Conservation (phyloP, 2,329 filamentous ascomycete genomes). For the Mycogone perniciosa region DNA sequence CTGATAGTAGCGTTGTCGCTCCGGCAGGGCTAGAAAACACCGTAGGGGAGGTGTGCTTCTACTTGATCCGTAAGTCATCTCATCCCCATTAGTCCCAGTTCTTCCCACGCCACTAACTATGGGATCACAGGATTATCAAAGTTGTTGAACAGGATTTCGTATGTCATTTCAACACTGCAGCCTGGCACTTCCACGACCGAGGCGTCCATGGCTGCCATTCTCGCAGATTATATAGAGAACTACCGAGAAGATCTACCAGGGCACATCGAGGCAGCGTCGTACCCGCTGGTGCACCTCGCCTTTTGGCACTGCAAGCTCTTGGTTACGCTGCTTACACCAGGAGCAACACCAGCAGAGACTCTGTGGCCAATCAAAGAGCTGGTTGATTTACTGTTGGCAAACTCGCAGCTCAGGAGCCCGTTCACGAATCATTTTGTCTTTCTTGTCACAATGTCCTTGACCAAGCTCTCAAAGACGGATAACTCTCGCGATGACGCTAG, state of each 20-base stretch:
- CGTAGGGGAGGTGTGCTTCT: conserved; percentile 58
- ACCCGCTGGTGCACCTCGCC: conserved; percentile 56
- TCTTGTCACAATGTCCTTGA: conserved; percentile 53
- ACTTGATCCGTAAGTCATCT: conserved; percentile 56
- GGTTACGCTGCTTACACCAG: conserved; percentile 53
- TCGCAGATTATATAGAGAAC: conserved; percentile 44
- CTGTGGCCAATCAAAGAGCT: conserved; percentile 55
- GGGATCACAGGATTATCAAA: conserved; percentile 44
- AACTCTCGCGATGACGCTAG: conserved; percentile 52
- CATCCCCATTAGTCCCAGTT: too few relatives aligned
- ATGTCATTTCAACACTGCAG: conserved; percentile 32
- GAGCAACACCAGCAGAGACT: conserved; percentile 49
- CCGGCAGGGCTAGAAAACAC: conserved; percentile 52
- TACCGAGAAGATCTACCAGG: conserved; percentile 59
- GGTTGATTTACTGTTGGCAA: conserved; percentile 50
- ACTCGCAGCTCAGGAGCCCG: conserved; percentile 51
- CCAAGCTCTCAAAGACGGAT: conserved; percentile 51
- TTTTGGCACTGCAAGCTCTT: conserved; percentile 67
- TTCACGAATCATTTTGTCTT: conserved; percentile 62
- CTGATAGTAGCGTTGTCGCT: conserved; percentile 54
- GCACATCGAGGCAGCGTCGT: conserved; percentile 44
- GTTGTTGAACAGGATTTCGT: conserved; percentile 40
- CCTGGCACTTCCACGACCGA: conserved; percentile 30
- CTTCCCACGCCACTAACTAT: conserved; percentile 12
- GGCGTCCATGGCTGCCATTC: conserved; percentile 26